Percentiles rank a stretch among this genome's conserved stretches.
Evolutionary conservation across 257 asterid species (phyloP).

Genomic region (Cinchona pubescens): DNA sequence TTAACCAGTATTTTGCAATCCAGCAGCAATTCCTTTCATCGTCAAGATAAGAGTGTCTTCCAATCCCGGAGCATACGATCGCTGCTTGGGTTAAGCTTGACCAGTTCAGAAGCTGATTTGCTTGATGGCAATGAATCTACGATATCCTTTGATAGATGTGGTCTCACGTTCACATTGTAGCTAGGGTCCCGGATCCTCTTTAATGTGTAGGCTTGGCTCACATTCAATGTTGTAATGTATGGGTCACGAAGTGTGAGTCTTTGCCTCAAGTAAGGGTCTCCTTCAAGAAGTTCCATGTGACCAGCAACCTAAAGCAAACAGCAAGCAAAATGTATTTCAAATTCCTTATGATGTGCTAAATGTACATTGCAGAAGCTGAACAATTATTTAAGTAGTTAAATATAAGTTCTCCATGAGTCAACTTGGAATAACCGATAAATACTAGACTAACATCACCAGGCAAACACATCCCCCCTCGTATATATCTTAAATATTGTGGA

Average conservation of each 20-base stretch:
- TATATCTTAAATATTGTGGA: not conserved
- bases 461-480: not conserved
- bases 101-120: constrained; percentile 80
- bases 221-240: constrained; percentile 74
- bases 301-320: constrained; percentile 64
- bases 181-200: constrained; percentile 82
- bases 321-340: not conserved
- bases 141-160: constrained; percentile 65
- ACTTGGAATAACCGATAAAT: not conserved
- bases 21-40: constrained; percentile 95
- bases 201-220: constrained; percentile 69
- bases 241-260: constrained; percentile 84
- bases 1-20: constrained; percentile 87
- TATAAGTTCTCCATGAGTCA: not conserved
- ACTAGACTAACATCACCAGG: not conserved
- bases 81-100: constrained; percentile 74
- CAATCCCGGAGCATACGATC: constrained; percentile 87
- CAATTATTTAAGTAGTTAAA: no score
- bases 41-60: constrained; percentile 91
- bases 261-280: constrained; percentile 95
- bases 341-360: not conserved
- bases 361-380: not conserved
- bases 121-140: constrained; percentile 41
- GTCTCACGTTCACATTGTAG: constrained; percentile 55
- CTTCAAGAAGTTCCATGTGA: constrained; percentile 78